Conservation (phyloP, 805 yeast species). For the Cyberlindnera mrakii region DNA sequence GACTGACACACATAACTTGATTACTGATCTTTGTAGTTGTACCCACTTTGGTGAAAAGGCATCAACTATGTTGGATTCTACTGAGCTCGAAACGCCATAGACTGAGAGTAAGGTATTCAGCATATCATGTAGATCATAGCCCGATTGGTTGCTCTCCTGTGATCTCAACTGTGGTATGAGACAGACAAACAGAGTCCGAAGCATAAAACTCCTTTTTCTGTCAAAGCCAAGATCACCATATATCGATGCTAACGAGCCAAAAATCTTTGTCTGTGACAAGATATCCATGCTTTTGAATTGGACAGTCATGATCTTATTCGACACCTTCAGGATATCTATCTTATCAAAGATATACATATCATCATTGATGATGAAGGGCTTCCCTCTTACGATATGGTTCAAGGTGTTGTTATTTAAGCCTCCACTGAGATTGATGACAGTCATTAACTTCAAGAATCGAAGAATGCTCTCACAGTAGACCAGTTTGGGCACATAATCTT, state of each 20-base stretch:
- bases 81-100: constrained; percentile 46
- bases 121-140: constrained; percentile 33
- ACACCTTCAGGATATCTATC: constrained; percentile 41
- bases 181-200: constrained; percentile 57
- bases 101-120: constrained; percentile 43
- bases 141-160: not conserved
- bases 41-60: constrained; percentile 43
- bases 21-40: constrained; percentile 47
- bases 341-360: constrained; percentile 23
- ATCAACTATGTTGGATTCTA: constrained; percentile 25
- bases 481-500: constrained; percentile 76
- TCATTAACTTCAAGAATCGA: constrained; percentile 57
- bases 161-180: constrained; percentile 34
- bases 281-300: constrained; percentile 40
- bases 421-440: constrained; percentile 43
- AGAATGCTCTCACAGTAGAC: constrained; percentile 70
- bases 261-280: constrained; percentile 53
- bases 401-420: constrained; percentile 38
- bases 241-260: constrained; percentile 58
- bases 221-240: constrained; percentile 54
- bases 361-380: constrained; percentile 16
- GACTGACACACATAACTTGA: constrained; percentile 46
- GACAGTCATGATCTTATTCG: constrained; percentile 40
- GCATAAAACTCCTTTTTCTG: constrained; percentile 65
- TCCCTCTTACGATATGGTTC: constrained; percentile 38